Base-by-base conservation (phyloP, 176 grass and related monocot genomes). In the Tillandsia leiboldiana region DNA sequence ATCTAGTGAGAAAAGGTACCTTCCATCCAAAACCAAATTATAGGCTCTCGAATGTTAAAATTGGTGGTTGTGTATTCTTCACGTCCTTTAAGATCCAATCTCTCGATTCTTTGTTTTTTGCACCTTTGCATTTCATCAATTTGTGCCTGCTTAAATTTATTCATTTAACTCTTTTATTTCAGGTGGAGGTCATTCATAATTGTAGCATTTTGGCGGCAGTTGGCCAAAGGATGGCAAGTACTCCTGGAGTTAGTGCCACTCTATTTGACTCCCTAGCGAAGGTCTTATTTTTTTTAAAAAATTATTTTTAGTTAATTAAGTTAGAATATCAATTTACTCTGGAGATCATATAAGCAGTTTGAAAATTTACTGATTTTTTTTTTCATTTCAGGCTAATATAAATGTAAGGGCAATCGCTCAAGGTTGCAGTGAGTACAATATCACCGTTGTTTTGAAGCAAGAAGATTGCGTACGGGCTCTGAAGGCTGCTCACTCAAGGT, bases 231-330 rank as follows among this genome's bases (percentile, higher is more conserved):
- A 96, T 96, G 93, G 93, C 93, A 22, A 96, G 93, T 72, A 96
- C 93, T 58, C 93, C 93, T 76, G 93, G 93, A 83, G 93, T 92
- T 67, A 96, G 89, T 70, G 93, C 93, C 53, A 96, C 83, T 24
- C 93, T 96, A 90, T 96, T 96, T 89, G 93, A 96, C 79, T 86
- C 93, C 10, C 76, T 96, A 82, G 93, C 93, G 63, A 96, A 96
- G 93, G 93, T 89, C 76, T 47, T 58, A 5, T 10, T 8, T 47
- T 49, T 6, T 20, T 22, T n/a, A 1, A 58, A 58, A 59, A 22
- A 18, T 2, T 61, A 61, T 2, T 61, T 42, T 42, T 4, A 42
- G 33, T 42, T 42, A 42, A 50, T 11, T 82, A 70, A 78, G 64
- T 78, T 26, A 57, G 4, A 71, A 70, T 12, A 62, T 62, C 9